Evolutionary conservation across 1,284 basidiomycete genomes (phyloP).

Genomic region (Tilletia setariae): DNA sequence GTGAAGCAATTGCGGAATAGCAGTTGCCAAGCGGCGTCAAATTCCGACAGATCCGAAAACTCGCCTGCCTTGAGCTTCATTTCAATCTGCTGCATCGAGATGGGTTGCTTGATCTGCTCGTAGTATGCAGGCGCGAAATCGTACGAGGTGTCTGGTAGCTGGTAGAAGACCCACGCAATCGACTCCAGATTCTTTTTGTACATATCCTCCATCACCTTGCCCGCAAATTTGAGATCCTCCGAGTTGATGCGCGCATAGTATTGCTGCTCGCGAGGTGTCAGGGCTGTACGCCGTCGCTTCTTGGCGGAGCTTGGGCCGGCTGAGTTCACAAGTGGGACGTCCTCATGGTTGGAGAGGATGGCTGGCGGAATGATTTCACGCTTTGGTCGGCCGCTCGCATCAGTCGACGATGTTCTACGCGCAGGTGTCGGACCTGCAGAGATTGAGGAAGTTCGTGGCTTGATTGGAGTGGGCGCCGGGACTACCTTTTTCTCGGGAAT

Average conservation of each 20-base stretch:
- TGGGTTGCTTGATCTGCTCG: constrained; percentile 84
- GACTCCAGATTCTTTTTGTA: constrained; percentile 71
- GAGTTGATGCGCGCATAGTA: constrained; percentile 67
- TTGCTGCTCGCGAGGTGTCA: constrained; percentile 56
- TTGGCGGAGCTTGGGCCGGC: constrained; percentile 31
- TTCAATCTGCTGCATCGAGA: constrained; percentile 63
- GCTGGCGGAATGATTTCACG: constrained; percentile 89
- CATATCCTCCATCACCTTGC: constrained; percentile 71
- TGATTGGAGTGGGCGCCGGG: constrained; percentile 10
- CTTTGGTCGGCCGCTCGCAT: constrained; percentile 75
- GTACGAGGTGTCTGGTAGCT: constrained; percentile 78
- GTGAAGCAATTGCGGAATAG: constrained; percentile 89
- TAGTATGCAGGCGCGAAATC: constrained; percentile 81
- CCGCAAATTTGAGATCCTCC: constrained; percentile 81
- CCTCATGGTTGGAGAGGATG: too few species aligned
- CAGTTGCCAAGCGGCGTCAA: constrained; percentile 85
- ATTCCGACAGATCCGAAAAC: constrained; percentile 73
- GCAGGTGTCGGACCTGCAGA: constrained; percentile 36
- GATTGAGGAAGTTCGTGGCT: constrained; percentile 50
- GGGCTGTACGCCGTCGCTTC: constrained; percentile 24
- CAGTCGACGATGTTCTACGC: constrained; percentile 58
- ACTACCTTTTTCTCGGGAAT: constrained; percentile 7
- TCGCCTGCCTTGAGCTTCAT: constrained; percentile 72
- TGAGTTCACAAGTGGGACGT: constrained; percentile 18
- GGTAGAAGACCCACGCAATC: constrained; percentile 81